phyloP scores from a whole-genome alignment of 2,329 filamentous ascomycete genomes.

The Epichloe typhina region DNA sequence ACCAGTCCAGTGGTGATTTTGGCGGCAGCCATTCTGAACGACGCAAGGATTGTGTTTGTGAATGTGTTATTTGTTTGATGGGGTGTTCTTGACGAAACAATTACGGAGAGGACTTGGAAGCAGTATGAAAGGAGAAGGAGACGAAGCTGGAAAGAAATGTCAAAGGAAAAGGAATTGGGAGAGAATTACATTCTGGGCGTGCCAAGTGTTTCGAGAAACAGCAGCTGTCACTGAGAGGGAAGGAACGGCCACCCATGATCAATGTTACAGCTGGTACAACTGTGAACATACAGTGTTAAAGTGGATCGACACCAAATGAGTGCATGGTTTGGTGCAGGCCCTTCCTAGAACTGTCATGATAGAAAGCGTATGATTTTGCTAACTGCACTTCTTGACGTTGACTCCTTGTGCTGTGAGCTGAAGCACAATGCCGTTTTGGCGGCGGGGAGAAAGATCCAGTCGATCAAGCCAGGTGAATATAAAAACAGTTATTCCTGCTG shows the following conservation, averaged over 20 bases:
- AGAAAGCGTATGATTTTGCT: too few species aligned
- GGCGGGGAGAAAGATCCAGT: too few species aligned
- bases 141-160: neutral
- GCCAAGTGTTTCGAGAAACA: neutral
- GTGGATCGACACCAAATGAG: neutral
- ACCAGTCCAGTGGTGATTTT: slow-evolving; percentile 12
- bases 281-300: neutral
- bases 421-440: too few species aligned
- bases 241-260: neutral
- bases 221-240: neutral
- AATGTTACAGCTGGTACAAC: neutral
- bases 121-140: neutral
- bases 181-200: neutral
- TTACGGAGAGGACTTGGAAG: neutral
- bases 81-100: neutral
- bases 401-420: too few species aligned
- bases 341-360: too few species aligned
- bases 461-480: too few species aligned
- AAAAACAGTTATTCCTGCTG: too few species aligned
- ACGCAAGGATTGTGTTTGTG: neutral
- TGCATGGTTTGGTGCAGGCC: neutral
- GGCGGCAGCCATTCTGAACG: slow-evolving; percentile 11
- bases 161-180: neutral
- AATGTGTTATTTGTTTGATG: neutral
- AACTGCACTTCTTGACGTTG: too few species aligned